Percentiles rank a stretch among this genome's conserved stretches.
Evolutionary conservation across 352 stramenopile species (phyloP).

Genomic region (Phytophthora boehmeriae): DNA sequence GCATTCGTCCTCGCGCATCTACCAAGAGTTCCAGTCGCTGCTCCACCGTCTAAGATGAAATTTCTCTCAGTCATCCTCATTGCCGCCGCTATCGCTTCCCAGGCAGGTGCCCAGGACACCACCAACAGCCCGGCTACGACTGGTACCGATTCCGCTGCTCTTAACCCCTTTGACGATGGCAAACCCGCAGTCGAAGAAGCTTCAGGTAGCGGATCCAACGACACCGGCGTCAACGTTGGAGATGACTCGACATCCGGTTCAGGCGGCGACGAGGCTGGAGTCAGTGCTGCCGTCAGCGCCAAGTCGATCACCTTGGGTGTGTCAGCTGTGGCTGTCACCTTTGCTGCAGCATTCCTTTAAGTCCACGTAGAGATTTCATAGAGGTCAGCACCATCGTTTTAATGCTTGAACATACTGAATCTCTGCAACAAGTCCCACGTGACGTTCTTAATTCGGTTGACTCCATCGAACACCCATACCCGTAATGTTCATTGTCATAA

Average conservation of each 20-base stretch:
- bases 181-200: neutral
- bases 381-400: constrained; percentile 30
- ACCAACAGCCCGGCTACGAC: neutral
- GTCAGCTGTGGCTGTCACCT: constrained; percentile 18
- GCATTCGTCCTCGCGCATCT: neutral
- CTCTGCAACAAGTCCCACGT: constrained; percentile 20
- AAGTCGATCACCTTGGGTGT: constrained; percentile 26
- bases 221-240: constrained; percentile 12
- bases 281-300: constrained; percentile 14
- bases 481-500: neutral
- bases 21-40: neutral
- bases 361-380: constrained; percentile 3
- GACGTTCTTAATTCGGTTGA: neutral
- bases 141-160: neutral
- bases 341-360: constrained; percentile 31
- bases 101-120: neutral
- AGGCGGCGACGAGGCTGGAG: neutral
- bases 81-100: constrained; percentile 24
- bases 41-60: constrained; percentile 29
- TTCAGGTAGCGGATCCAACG: constrained; percentile 20
- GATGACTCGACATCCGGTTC: constrained; percentile 12
- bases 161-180: constrained; percentile 1
- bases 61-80: constrained; percentile 36
- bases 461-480: neutral
- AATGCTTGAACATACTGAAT: constrained; percentile 13